Evolutionary conservation across 2,329 filamentous ascomycete genomes (phyloP).

Genomic region (Aphanocladium album): DNA sequence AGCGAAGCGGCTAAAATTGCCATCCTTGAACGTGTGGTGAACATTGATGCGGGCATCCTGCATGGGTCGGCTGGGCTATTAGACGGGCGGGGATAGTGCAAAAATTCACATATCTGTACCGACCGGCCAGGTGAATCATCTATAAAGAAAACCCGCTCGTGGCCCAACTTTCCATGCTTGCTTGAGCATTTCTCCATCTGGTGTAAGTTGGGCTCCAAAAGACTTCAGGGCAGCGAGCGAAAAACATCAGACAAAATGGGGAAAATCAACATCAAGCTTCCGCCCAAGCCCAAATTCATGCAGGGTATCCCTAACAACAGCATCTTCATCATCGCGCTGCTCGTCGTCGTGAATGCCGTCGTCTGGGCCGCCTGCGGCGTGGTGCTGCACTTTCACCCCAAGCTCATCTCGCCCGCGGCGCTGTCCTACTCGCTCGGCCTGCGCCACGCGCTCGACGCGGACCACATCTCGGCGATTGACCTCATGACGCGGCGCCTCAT

Average conservation of each 20-base stretch:
- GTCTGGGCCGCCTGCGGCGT: conserved; percentile 52
- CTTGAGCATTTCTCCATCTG: background rate
- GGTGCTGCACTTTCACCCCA: conserved; percentile 48
- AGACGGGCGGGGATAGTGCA: background rate
- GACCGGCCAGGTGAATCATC: background rate
- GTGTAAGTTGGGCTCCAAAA: background rate
- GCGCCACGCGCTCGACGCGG: conserved; percentile 94
- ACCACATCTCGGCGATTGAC: conserved; percentile 83
- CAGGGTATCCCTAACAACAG: conserved; percentile 28
- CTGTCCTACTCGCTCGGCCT: conserved; percentile 85
- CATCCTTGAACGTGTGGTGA: too few species aligned
- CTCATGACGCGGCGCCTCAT: conserved; percentile 88
- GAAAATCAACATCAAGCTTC: background rate
- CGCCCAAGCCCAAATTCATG: conserved; percentile 28
- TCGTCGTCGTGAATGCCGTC: conserved; percentile 47
- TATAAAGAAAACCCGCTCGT: background rate
- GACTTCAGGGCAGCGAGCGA: background rate
- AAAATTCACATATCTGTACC: background rate
- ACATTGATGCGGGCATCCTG: too few species aligned
- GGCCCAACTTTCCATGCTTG: background rate
- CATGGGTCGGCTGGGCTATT: background rate
- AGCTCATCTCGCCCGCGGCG: conserved; percentile 72
- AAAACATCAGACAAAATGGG: background rate
- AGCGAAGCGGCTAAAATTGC: background rate
- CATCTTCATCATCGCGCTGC: conserved; percentile 45